Evolutionary conservation across 805 yeast species (phyloP), one percentile per base, ranked within the genome.

Genomic region (Candida krabiensis): DNA sequence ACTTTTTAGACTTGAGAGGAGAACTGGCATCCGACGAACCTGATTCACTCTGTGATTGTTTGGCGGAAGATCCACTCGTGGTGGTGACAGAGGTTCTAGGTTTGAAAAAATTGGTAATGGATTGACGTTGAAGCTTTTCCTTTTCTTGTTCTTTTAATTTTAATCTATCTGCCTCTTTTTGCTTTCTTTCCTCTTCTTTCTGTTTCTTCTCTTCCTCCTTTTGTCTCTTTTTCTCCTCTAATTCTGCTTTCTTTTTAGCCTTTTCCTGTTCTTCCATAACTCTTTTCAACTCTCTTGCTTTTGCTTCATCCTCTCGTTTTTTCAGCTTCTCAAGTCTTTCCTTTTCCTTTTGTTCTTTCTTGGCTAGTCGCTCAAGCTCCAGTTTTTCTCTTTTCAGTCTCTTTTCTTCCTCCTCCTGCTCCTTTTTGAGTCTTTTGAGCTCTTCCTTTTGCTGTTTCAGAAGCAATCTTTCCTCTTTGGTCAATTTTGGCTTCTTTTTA

Each of bases 181-280:
- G 37, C 14, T 19, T 29, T 30, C 40, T 43, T 5, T 40, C 41
- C 30, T 43, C 45, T 29, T 45, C 57, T 22, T 34, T 35, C 22
- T 41, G 55, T 33, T 46, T 45, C n/a, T 53, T 40, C 38, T 52
- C 53, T 24, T 42, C 41, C 28, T 38, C 46, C 27, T 41, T 33
- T 30, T 31, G 27, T 31, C 40, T 26, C 29, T 35, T 27, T 34
- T 46, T 40, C 34, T 43, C 41, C 34, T 48, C 51, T 15, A 35
- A 60, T 36, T 61, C 66, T 22, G 67, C 68, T 28, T 64, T 65
- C 38, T 62, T 53, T 21, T 56, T 57, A 41, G 66, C 64, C 29
- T 63, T 60, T 37, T 58, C 59, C 42, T 61, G 63, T 44, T 61
- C 58, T 22, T 60, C 58, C 21, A 51, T 52, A 31, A 48, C 49